Evolutionary conservation across 2,329 filamentous ascomycete species (phyloP).

Genomic region (Canariomyces notabilis): DNA sequence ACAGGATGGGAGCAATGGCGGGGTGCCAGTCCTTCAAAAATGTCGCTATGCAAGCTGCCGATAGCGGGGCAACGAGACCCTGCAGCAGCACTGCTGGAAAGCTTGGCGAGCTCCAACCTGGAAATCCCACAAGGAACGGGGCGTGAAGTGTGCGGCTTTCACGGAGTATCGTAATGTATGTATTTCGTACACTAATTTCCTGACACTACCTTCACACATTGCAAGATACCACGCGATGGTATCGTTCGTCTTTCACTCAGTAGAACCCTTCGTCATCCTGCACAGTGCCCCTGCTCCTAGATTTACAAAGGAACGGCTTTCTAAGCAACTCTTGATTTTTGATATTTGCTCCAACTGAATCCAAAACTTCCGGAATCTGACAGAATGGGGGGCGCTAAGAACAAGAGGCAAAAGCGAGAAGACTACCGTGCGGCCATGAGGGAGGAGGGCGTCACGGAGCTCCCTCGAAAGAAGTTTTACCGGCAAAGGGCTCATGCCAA

Average conservation of each 20-base stretch:
- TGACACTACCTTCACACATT: too few species aligned
- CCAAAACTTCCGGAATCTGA: not conserved
- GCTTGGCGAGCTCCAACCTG: not conserved
- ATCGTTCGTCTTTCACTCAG: too few species aligned
- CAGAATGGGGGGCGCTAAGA: constrained; percentile 37
- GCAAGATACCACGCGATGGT: too few species aligned
- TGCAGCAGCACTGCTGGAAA: not conserved
- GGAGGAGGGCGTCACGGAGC: constrained; percentile 49
- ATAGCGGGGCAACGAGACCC: constrained; percentile 24
- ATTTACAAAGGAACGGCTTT: not conserved
- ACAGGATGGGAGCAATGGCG: constrained; percentile 19
- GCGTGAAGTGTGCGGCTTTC: too few species aligned
- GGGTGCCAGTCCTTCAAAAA: constrained; percentile 20
- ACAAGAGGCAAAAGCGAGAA: constrained; percentile 61
- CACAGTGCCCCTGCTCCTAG: too few species aligned
- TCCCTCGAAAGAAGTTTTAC: constrained; percentile 95
- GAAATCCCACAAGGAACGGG: too few species aligned
- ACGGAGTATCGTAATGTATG: too few species aligned
- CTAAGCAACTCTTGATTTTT: not conserved
- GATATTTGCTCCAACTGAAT: not conserved
- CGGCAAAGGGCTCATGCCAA: constrained; percentile 95
- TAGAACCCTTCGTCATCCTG: too few species aligned
- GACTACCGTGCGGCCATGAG: constrained; percentile 55
- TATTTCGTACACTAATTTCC: too few species aligned
- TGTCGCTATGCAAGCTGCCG: constrained; percentile 24